These are phyloP conservation scores for Mycena chlorophos DNA, from an alignment of 768 basidiomycete genomes.

Conservation along the genomic window DNA sequence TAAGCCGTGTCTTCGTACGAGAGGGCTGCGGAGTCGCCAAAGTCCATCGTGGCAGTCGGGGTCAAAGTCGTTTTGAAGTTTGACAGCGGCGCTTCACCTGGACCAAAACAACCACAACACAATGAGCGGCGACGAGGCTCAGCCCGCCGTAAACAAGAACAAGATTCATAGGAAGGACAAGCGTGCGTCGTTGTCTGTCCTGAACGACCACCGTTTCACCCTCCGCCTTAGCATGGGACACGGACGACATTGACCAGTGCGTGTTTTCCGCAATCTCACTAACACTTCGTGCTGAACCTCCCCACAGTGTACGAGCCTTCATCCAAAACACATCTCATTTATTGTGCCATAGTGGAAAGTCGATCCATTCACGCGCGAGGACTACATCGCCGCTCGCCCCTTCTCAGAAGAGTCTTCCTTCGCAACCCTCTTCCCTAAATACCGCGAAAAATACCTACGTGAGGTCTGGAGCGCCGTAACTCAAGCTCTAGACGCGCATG, in stretches of 20 bases:
- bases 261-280: conserved; percentile 29
- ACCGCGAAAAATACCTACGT: conserved; percentile 93
- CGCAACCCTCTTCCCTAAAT: conserved; percentile 97
- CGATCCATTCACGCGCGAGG: conserved; percentile 68
- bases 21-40: conserved; percentile 32
- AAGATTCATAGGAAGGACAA: conserved; percentile 93
- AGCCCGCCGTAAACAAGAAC: conserved; percentile 72
- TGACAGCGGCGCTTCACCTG: not conserved
- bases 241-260: conserved; percentile 98
- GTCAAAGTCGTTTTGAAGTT: not conserved
- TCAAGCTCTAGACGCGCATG: conserved; percentile 76
- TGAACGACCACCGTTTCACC: conserved; percentile 13
- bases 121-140: conserved; percentile 44
- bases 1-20: conserved; percentile 61
- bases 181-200: conserved; percentile 53
- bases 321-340: not conserved
- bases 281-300: conserved; percentile 8
- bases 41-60: conserved; percentile 44
- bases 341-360: conserved; percentile 85
- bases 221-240: conserved; percentile 84
- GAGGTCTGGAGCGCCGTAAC: conserved; percentile 95
- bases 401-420: conserved; percentile 97
- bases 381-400: conserved; percentile 73
- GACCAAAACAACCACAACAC: conserved; percentile 13
- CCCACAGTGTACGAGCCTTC: conserved; percentile 43